Evolutionary conservation across 2,329 filamentous ascomycete species (phyloP), one percentile per base, ranked within the genome.

Genomic region (Cordyceps militaris): DNA sequence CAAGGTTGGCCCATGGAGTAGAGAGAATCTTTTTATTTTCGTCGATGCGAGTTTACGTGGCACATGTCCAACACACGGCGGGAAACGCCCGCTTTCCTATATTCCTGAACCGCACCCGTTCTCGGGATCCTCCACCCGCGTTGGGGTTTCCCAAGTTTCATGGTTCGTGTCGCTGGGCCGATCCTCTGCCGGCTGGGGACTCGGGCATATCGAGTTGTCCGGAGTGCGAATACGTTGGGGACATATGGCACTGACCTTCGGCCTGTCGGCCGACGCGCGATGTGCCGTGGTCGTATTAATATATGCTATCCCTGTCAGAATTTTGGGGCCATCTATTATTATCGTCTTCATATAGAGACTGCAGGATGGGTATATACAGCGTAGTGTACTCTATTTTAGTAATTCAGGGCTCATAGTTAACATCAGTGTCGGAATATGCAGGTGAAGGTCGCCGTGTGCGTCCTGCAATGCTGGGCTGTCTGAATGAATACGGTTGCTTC

Each of bases 181-280:
- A 47, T 34, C 28, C 28, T 6, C 21, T 3, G 26, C 13, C 51
- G 11, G 28, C 8, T 53, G 36, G n/a, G 42, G 28, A n/a, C 19
- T 28, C 23, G 32, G 43, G 52, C 30, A 47, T 30, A 16, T 38
- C 23, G 5, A 47, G 14, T 48, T 56, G 52, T 56, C 52, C 52
- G 43, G 42, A n/a, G 52, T 23, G 23, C 43, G 43, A 30, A 9
- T 19, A 8, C 9, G 2, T 13, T n/a, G 9, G 6, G 9, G 28
- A 26, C 19, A 38, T 9, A 53, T 13, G 19, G 42, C 40, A 42
- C 51, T 21, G 51, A 46, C 23, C n/a, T n/a, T 24, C 19, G 40
- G 4, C 52, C 52, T 30, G 38, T 32, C 46, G 30, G 42, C 52
- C 52, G 52, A 56, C 30, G 32, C 16, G 52, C 52, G 52, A 56